phyloP scores from a whole-genome alignment of 140 eudicot species.

The Senecio squalidus region DNA sequence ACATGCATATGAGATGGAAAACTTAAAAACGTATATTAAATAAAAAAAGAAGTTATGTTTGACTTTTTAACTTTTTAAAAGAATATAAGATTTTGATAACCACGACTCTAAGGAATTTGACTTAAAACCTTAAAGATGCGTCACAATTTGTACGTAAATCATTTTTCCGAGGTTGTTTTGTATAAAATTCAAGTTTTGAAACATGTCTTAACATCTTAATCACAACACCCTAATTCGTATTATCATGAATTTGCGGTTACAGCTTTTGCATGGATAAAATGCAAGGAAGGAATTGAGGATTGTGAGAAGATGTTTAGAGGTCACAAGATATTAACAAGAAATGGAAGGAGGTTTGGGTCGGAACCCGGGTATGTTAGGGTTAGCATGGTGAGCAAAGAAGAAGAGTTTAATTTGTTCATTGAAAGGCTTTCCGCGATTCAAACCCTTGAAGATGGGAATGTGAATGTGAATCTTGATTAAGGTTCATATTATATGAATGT shows the following conservation, averaged over 20 bases:
- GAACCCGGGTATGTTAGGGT: slow-evolving; percentile 49
- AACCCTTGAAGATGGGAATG: slow-evolving; percentile 9
- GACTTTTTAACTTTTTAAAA: too few relatives aligned
- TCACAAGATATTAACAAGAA: slow-evolving; percentile 52
- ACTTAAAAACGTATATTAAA: too few relatives aligned
- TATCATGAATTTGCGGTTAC: slow-evolving; percentile 8
- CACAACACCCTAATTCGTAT: too few relatives aligned
- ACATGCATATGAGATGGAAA: too few relatives aligned
- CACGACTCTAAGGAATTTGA: too few relatives aligned
- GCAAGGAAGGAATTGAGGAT: slow-evolving; percentile 44
- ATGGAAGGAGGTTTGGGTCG: slow-evolving; percentile 68
- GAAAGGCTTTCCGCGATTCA: slow-evolving; percentile 39
- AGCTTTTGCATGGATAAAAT: slow-evolving; percentile 81
- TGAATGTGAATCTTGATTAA: slow-evolving; percentile 20
- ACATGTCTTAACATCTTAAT: neutral
- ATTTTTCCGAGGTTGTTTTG: too few relatives aligned
- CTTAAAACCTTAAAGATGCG: too few relatives aligned
- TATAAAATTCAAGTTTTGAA: neutral
- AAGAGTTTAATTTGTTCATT: slow-evolving; percentile 50
- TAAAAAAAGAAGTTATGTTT: too few relatives aligned
- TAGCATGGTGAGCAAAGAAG: slow-evolving; percentile 75
- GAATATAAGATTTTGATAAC: too few relatives aligned
- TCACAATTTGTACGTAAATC: too few relatives aligned
- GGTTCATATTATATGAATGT: neutral
- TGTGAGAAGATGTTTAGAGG: slow-evolving; percentile 50